A percentile compares a stretch with the other conserved stretches of the same genome.
These are phyloP conservation scores for Boletus sp. DNA, from an alignment of 1,284 basidiomycete species.

Conservation along the genomic window DNA sequence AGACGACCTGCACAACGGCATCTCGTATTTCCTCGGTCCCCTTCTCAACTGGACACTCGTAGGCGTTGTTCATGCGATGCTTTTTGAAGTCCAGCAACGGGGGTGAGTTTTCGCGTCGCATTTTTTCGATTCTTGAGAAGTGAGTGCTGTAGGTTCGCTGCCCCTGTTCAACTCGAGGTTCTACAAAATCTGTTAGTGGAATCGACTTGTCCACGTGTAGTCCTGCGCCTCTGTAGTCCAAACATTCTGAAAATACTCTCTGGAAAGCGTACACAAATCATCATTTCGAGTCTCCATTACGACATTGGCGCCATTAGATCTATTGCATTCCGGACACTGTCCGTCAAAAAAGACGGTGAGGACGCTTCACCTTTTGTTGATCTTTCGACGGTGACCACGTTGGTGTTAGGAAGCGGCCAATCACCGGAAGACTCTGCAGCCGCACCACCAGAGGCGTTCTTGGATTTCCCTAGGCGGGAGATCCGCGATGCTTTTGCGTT, in stretches of 20 bases:
- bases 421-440: slow-evolving; percentile 16
- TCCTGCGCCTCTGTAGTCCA: slow-evolving; percentile 60
- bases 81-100: slow-evolving; percentile 55
- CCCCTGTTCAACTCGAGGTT: slow-evolving; percentile 52
- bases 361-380: not conserved
- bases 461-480: slow-evolving; percentile 47
- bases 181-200: slow-evolving; percentile 64
- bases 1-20: slow-evolving; percentile 65
- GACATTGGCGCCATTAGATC: slow-evolving; percentile 44
- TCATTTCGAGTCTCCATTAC: slow-evolving; percentile 28
- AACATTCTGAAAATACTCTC: slow-evolving; percentile 51
- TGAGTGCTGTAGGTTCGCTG: slow-evolving; percentile 30
- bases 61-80: slow-evolving; percentile 61
- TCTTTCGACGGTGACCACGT: slow-evolving; percentile 3
- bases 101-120: slow-evolving; percentile 40
- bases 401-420: slow-evolving; percentile 15
- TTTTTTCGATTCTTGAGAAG: slow-evolving; percentile 1
- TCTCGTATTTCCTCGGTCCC: slow-evolving; percentile 70
- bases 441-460: slow-evolving; percentile 31
- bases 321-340: slow-evolving; percentile 42
- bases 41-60: slow-evolving; percentile 76
- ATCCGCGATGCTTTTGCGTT: slow-evolving; percentile 52
- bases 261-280: slow-evolving; percentile 35
- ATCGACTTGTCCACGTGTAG: slow-evolving; percentile 57
- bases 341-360: slow-evolving; percentile 35